A percentile compares a stretch with the other conserved stretches of the same genome.
phyloP scores from a whole-genome alignment of 2,329 filamentous ascomycete genomes.

The Bipolaris victoriae region DNA sequence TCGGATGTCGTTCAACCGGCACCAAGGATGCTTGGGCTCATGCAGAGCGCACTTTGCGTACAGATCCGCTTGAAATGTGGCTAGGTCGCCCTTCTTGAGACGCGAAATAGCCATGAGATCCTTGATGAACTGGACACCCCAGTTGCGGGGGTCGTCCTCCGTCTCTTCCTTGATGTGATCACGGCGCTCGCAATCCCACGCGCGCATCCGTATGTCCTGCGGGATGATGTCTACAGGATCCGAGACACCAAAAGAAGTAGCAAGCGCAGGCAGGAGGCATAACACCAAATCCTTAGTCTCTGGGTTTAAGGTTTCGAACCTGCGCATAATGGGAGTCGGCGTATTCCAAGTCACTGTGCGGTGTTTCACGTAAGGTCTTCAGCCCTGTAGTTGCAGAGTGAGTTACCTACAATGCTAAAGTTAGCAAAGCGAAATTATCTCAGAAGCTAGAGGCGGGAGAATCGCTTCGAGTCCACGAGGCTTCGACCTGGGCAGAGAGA shows the following conservation, averaged over 20 bases:
- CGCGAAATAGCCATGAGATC: slow-evolving; percentile 41
- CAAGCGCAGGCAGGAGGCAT: slow-evolving; percentile 40
- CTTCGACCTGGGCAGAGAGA: background rate
- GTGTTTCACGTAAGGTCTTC: background rate
- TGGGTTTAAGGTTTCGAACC: slow-evolving; percentile 41
- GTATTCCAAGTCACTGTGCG: no score
- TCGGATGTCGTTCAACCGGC: slow-evolving; percentile 38
- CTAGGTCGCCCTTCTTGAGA: slow-evolving; percentile 34
- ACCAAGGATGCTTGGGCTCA: slow-evolving; percentile 41
- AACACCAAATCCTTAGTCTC: slow-evolving; percentile 42
- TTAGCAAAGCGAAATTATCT: background rate
- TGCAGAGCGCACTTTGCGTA: slow-evolving; percentile 34
- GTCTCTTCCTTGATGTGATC: slow-evolving; percentile 44
- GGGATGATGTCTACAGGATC: slow-evolving; percentile 40
- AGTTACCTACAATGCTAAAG: background rate
- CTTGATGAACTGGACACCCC: slow-evolving; percentile 48
- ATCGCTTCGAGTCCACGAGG: background rate
- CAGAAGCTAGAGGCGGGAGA: background rate
- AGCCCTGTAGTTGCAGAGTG: background rate
- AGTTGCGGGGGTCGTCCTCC: slow-evolving; percentile 45
- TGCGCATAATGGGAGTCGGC: slow-evolving; percentile 31
- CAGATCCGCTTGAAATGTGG: slow-evolving; percentile 35
- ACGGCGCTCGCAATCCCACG: slow-evolving; percentile 44
- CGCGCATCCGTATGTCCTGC: slow-evolving; percentile 46
- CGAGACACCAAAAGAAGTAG: slow-evolving; percentile 30